A percentile compares a stretch with the other conserved stretches of the same genome.
Conservation (phyloP, 2,329 filamentous ascomycete genomes). For the Microsporum ferrugineum region DNA sequence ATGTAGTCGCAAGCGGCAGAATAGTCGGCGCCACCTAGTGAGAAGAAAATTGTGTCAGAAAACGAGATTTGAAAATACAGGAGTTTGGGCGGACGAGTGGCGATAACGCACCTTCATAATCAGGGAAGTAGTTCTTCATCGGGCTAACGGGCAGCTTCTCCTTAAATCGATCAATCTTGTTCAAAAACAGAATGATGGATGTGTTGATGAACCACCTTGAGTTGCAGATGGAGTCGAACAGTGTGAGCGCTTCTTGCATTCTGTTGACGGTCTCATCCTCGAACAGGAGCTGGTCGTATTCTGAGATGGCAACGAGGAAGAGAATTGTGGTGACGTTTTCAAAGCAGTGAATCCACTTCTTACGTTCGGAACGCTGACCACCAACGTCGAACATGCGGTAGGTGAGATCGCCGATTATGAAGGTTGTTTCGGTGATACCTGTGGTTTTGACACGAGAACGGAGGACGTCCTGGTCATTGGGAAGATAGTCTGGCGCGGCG, state of each 20-base stretch:
- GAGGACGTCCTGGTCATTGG: constrained; percentile 88
- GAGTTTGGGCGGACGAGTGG: not conserved
- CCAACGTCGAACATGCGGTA: constrained; percentile 98
- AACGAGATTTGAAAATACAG: constrained; percentile 8
- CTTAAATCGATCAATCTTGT: constrained; percentile 67
- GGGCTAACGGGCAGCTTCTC: constrained; percentile 62
- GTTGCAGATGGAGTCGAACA: constrained; percentile 64
- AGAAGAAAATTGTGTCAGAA: constrained; percentile 12
- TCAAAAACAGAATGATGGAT: constrained; percentile 60
- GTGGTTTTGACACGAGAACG: constrained; percentile 96
- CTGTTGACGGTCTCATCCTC: constrained; percentile 86
- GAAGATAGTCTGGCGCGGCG: constrained; percentile 81
- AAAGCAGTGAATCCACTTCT: constrained; percentile 99
- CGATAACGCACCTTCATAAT: constrained; percentile 53
- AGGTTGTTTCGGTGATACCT: constrained; percentile 92
- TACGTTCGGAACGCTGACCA: constrained; percentile 88
- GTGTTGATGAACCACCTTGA: constrained; percentile 63
- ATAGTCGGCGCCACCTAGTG: constrained; percentile 76
- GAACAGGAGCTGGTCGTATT: constrained; percentile 92
- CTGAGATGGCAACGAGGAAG: constrained; percentile 91
- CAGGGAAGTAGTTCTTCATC: constrained; percentile 66
- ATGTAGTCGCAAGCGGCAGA: constrained; percentile 96
- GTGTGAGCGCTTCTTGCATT: constrained; percentile 60
- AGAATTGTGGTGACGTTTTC: constrained; percentile 96
- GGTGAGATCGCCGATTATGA: constrained; percentile 86